A percentile compares a stretch with the other conserved stretches of the same genome.
Conservation (phyloP, 192 early-diverging fungal genomes). For the Dissophora ornata region DNA sequence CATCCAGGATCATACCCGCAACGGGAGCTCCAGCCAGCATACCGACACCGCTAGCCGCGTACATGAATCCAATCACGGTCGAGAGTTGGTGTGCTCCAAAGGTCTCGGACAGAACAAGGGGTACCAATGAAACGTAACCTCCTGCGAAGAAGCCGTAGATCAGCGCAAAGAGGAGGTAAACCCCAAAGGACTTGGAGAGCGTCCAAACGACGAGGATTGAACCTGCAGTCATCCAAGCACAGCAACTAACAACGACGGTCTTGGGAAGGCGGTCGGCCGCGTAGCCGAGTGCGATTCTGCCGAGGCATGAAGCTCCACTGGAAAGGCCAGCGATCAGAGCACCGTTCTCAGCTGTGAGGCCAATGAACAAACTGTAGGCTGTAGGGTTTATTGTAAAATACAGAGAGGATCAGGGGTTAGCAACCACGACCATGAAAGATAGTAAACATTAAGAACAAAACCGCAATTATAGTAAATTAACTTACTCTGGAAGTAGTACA, state of each 20-base stretch:
- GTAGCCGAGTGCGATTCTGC: slow-evolving; percentile 72
- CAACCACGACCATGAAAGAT: too few species aligned
- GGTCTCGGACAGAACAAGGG: slow-evolving; percentile 48
- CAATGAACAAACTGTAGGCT: slow-evolving; percentile 67
- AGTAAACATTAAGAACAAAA: slow-evolving; percentile 1
- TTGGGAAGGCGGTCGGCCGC: slow-evolving; percentile 65
- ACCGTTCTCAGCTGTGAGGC: slow-evolving; percentile 66
- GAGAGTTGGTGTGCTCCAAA: slow-evolving; percentile 59
- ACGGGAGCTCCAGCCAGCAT: slow-evolving; percentile 56
- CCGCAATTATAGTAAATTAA: neutral
- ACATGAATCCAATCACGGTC: slow-evolving; percentile 59
- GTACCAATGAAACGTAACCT: slow-evolving; percentile 57
- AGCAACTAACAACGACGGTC: slow-evolving; percentile 40
- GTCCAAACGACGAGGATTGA: slow-evolving; percentile 48
- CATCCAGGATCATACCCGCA: slow-evolving; percentile 42
- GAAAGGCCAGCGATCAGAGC: slow-evolving; percentile 72
- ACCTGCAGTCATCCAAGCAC: slow-evolving; percentile 51
- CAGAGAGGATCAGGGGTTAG: neutral
- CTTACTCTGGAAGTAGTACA: slow-evolving; percentile 59
- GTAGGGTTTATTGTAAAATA: too few species aligned
- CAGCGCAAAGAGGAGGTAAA: slow-evolving; percentile 55
- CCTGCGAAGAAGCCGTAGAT: slow-evolving; percentile 62
- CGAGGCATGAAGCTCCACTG: slow-evolving; percentile 72
- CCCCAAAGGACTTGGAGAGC: slow-evolving; percentile 36
- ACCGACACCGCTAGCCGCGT: slow-evolving; percentile 56